Conservation (phyloP, 352 stramenopile species). For the Phytophthora citricola region DNA sequence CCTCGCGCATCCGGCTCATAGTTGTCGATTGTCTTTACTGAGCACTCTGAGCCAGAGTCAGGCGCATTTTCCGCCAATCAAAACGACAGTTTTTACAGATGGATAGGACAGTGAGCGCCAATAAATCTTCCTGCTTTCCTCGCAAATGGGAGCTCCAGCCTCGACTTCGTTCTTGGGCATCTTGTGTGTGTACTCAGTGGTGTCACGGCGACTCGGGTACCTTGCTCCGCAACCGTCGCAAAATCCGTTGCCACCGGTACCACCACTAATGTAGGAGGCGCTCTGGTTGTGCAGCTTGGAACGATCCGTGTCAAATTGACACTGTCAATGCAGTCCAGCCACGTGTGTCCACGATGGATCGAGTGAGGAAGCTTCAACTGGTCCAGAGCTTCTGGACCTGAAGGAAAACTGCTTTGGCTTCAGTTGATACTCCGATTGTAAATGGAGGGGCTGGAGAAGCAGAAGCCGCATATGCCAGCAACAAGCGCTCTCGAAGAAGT, state of each 20-base stretch:
- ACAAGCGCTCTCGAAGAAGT: constrained; percentile 30
- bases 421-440: not conserved
- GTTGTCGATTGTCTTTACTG: not conserved
- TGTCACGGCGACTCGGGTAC: constrained; percentile 59
- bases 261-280: constrained; percentile 72
- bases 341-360: constrained; percentile 47
- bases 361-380: not conserved
- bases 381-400: not conserved
- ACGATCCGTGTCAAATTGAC: constrained; percentile 24
- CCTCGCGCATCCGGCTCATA: constrained; percentile 70
- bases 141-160: constrained; percentile 52
- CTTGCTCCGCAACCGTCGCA: constrained; percentile 68
- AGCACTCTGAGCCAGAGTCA: too few relatives aligned
- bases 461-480: not conserved
- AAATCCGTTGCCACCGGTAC: constrained; percentile 61
- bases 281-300: constrained; percentile 31
- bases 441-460: not conserved
- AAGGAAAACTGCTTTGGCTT: not conserved
- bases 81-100: constrained; percentile 9
- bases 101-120: too few relatives aligned
- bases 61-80: not conserved
- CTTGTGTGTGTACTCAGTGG: constrained; percentile 64
- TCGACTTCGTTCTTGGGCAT: constrained; percentile 72
- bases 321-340: constrained; percentile 63
- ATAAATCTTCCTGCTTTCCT: constrained; percentile 8